phyloP scores from a whole-genome alignment of 1,284 basidiomycete genomes.

The Phaffia rhodozyma region DNA sequence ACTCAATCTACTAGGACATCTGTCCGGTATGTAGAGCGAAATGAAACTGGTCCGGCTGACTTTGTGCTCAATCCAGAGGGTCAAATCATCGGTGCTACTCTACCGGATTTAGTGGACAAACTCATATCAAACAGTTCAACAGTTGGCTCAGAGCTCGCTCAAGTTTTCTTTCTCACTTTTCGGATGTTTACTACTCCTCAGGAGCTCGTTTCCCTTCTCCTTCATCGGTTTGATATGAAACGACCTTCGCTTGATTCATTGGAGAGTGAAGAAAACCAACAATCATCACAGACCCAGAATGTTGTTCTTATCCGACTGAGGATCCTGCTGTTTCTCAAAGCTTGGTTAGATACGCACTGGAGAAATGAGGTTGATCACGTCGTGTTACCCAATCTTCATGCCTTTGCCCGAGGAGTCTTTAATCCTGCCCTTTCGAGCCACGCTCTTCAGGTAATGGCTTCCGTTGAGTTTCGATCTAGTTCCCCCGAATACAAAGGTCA shows the following conservation, averaged over 20 bases:
- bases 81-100: conserved; percentile 76
- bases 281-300: conserved; percentile 51
- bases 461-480: no score
- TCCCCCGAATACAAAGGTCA: no score
- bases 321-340: conserved; percentile 82
- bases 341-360: conserved; percentile 90
- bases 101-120: conserved; percentile 79
- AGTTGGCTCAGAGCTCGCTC: conserved; percentile 69
- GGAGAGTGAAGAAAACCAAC: conserved; percentile 43
- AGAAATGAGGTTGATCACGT: conserved; percentile 48
- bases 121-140: conserved; percentile 86
- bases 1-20: conserved; percentile 46
- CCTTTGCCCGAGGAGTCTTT: conserved; percentile 29
- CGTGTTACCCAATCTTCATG: conserved; percentile 33
- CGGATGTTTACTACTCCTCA: conserved; percentile 74
- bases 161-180: conserved; percentile 91
- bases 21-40: no score
- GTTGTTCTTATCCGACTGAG: conserved; percentile 72
- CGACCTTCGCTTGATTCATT: conserved; percentile 30
- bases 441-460: no score
- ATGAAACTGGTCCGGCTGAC: conserved; percentile 40
- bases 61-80: conserved; percentile 87
- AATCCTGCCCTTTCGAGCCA: no score
- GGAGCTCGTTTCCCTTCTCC: conserved; percentile 62
- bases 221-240: conserved; percentile 67